Base-by-base conservation (phyloP, 176 grass and related monocot genomes). In the Cenchrus americanus region DNA sequence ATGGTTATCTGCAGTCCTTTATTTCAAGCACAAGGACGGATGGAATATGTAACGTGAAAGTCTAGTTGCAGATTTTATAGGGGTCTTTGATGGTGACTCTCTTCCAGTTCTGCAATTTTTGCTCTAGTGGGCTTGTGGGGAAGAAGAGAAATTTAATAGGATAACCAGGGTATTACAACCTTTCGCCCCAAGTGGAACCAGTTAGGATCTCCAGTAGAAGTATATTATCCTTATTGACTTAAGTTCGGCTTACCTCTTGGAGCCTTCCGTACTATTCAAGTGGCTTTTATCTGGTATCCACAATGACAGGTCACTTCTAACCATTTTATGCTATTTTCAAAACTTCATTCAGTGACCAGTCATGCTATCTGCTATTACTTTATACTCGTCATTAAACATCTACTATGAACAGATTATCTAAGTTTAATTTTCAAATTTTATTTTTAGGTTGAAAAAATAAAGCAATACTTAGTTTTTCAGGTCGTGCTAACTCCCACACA, bases 401-500 rank as follows among this genome's bases (percentile, higher is more conserved):
- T 66, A 2, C 54, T 62, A 48, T 73, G 14, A 11, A 72, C 21
- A 65, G 22, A 19, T 54, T 88, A 30, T 82, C 40, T 8, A 67
- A 2, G 59, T 73, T 64, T 65, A 76, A 65, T 71, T 9, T 69
- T 52, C 6, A 26, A 30, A 78, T 66, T 30, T 10, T 21, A 55
- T 75, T 37, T 82, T 2, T 15, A 22, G 32, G 47, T 50, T 79
- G 75, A 86, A 77, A 77, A 76, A 74, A 75, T 86, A 23, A 79
- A 83, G n/a, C 79, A 51, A 49, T 43, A 76, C 32, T 61, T 87
- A 85, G 22, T 53, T 86, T 92, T 92, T 83, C 86, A 97, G 95
- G 95, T 97, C 0, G 81, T 94, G 81, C 87, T 97, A 83, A 94
- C 95, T 76, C 95, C 90, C 9, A 94, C 95, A 47, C 95, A 97